Conservation (phyloP, 495 filamentous ascomycete genomes). For the Glonium stellatum region DNA sequence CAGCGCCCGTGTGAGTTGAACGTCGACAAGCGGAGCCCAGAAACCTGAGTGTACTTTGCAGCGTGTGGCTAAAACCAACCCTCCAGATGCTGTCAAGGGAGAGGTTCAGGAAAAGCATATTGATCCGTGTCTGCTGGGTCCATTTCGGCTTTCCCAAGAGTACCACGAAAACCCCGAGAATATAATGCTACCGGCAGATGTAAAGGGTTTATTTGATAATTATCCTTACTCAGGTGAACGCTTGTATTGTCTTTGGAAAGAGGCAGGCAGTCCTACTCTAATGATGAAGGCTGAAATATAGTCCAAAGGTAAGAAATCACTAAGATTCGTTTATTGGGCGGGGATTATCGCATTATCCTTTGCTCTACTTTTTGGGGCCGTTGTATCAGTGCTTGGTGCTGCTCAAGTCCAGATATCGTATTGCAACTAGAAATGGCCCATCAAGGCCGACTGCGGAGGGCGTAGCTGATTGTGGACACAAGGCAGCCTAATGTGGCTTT, state of each 20-base stretch:
- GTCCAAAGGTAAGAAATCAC: background rate
- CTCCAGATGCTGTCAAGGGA: background rate
- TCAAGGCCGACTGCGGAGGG: background rate
- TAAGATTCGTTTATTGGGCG: background rate
- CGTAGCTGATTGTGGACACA: background rate
- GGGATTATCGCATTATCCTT: background rate
- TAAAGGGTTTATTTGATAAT: background rate
- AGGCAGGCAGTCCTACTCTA: background rate
- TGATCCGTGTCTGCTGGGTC: background rate
- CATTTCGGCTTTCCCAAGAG: background rate
- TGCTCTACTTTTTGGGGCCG: background rate
- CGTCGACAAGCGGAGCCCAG: too few relatives aligned
- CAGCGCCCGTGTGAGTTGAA: too few relatives aligned
- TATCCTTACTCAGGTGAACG: background rate
- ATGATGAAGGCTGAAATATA: background rate
- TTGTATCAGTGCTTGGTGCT: background rate
- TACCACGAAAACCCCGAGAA: background rate
- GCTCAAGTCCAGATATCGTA: background rate
- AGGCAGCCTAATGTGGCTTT: too few relatives aligned
- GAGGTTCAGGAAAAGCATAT: background rate
- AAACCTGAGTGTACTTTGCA: too few relatives aligned
- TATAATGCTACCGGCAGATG: background rate
- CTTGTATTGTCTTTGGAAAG: background rate
- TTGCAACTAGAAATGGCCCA: background rate
- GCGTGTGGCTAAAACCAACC: too few relatives aligned